A percentile compares a stretch with the other conserved stretches of the same genome.
Conservation (phyloP, 1,139 yeast species). For the Suhomyces bokatorum region DNA sequence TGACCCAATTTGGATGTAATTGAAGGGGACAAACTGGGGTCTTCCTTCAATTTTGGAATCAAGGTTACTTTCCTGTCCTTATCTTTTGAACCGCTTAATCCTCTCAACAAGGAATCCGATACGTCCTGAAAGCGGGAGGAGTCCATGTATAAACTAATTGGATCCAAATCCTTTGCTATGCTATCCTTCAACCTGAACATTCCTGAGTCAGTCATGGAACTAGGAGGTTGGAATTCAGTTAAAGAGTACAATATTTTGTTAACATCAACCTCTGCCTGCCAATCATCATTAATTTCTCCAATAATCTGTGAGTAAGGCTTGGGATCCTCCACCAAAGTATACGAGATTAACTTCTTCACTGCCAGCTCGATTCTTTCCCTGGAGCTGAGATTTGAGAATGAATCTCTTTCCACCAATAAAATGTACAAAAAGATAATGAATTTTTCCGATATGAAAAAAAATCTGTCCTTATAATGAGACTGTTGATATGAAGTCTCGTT, state of each 20-base stretch:
- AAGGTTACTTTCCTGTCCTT: conserved; percentile 46
- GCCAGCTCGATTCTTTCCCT: conserved; percentile 25
- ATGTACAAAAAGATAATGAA: conserved; percentile 58
- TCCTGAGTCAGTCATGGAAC: conserved; percentile 42
- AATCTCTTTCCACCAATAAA: conserved; percentile 54
- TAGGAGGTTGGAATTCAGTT: conserved; percentile 46
- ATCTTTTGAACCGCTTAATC: conserved; percentile 29
- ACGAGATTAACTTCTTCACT: conserved; percentile 43
- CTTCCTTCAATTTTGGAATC: conserved; percentile 21
- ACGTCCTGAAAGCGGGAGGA: conserved; percentile 37
- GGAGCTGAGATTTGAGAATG: conserved; percentile 35
- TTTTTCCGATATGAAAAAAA: conserved; percentile 51
- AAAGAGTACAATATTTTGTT: conserved; percentile 39
- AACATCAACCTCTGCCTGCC: conserved; percentile 35
- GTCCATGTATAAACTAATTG: conserved; percentile 39
- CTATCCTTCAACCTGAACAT: conserved; percentile 48
- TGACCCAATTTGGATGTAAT: conserved; percentile 41
- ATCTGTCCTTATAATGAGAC: conserved; percentile 62
- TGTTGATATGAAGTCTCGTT: conserved; percentile 33
- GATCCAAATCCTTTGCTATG: conserved; percentile 35
- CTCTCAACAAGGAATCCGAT: conserved; percentile 32
- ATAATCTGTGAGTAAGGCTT: conserved; percentile 53
- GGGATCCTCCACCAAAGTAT: conserved; percentile 54
- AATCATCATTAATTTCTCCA: conserved; percentile 36
- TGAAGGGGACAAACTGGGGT: conserved; percentile 26